Evolutionary conservation across 306 rosid species (phyloP), one percentile per base, ranked within the genome.

Genomic region (Dryas drummondii): DNA sequence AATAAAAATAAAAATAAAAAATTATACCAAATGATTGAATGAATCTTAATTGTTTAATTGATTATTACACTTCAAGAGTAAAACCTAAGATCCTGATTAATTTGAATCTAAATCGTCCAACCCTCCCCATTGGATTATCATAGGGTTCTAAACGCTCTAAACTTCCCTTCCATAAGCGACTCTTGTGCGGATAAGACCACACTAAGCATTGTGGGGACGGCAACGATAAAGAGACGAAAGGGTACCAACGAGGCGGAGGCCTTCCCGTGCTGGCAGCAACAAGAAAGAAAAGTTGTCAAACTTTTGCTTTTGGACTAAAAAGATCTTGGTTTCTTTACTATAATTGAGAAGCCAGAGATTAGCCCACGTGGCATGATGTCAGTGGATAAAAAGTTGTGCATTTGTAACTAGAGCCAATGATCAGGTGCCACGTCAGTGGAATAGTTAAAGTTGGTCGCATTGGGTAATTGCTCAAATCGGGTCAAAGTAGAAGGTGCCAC

Each of bases 171-270:
- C 42, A 19, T 60, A 61, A n/a, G 65, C 58, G 47, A 73, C 44
- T 76, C 22, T 44, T 76, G n/a, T 78, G 84, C 9, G 77, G 81
- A 88, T 54, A 48, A 81, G 84, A 77, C 81, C 79, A 72, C 88
- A 51, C 66, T 69, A 76, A 49, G 45, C 49, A 12, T 22, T 5
- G 79, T 74, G 79, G 91, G 84, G 80, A 79, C 79, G 22, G 42
- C 76, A 12, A 64, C 15, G 53, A 73, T 49, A 68, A n/a, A 54
- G 66, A 48, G 81, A 86, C 76, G 73, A 54, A 67, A 27, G 56
- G 50, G 11, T 62, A 70, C 53, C 49, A 66, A 63, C 77, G 57
- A 71, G 45, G 45, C 0, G 2, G 26, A 62, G 73, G 68, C 79
- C 77, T 16, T 46, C 77, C 80, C 79, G 16, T 58, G 76, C 27